Evolutionary conservation across 768 basidiomycete genomes (phyloP), one percentile per base, ranked within the genome.

Genomic region (Hypsizygus marmoreus): DNA sequence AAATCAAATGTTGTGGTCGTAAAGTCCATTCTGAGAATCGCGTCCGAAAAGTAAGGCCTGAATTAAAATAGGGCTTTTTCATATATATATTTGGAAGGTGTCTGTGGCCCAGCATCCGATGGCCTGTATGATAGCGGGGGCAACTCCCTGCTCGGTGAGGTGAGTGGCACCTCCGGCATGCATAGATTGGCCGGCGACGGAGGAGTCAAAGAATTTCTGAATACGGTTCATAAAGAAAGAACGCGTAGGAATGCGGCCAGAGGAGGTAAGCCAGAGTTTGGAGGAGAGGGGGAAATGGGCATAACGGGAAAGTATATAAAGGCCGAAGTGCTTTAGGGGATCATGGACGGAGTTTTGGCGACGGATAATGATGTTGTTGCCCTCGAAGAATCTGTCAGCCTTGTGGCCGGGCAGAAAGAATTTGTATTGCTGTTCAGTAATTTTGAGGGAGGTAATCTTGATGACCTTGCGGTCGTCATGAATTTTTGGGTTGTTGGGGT

Each of bases 151-250:
- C 13, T 52, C 49, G 0, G 75, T 74, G 2, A 71, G 56, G 8
- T 39, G 54, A 3, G 74, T 77, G 0, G 74, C 71, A 5, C 74
- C 71, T 0, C 75, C 72, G 6, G 73, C 57, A 13, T 66, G 68
- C 43, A 73, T 34, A 2, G 68, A 73, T 29, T 73, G 70, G 4
- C 72, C 73, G 0, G 54, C 54, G 12, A 65, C 45, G 26, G 44
- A 31, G 4, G 40, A 13, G 12, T 45, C 24, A 30, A 72, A 66
- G 25, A 59, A 45, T 0, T 9, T 5, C 2, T 46, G 55, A 0
- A 76, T 46, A 2, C 64, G 58, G 0, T 10, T 6, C 0, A 64
- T 53, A 51, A 74, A 74, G 67, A 72, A 77, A 0, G 45, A 16
- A 0, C 65, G 53, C 0, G 61, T 68, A 0, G 73, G 75, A 0